Percentiles rank a stretch among this genome's conserved stretches.
Conservation (phyloP, 805 yeast genomes). For the Candida broadrunensis region DNA sequence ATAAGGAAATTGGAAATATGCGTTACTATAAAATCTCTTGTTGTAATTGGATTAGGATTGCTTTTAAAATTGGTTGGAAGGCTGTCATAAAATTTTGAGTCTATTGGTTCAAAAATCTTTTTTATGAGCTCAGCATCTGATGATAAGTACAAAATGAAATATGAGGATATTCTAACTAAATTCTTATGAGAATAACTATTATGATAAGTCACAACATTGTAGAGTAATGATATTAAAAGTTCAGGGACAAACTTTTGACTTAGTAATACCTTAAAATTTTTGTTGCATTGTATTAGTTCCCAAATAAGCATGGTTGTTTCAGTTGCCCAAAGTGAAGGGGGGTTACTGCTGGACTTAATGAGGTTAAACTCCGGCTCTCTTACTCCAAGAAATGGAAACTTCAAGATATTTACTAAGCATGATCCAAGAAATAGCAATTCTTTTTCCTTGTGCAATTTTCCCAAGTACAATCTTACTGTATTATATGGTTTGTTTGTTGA, state of each 20-base stretch:
- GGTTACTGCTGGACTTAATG: conserved; percentile 5
- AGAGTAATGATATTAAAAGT: conserved; percentile 51
- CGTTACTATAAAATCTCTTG: conserved; percentile 60
- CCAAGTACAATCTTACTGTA: conserved; percentile 48
- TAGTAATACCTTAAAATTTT: conserved; percentile 41
- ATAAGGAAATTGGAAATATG: conserved; percentile 47
- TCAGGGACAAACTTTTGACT: conserved; percentile 48
- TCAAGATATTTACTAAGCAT: conserved; percentile 47
- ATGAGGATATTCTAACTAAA: conserved; percentile 49
- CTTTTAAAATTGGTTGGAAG: conserved; percentile 54
- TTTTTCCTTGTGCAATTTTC: conserved; percentile 50
- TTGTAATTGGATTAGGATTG: conserved; percentile 43
- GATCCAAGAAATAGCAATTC: conserved; percentile 52
- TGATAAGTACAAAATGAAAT: conserved; percentile 50
- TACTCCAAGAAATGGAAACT: conserved; percentile 37
- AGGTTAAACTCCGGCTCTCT: conserved; percentile 10
- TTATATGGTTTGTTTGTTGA: conserved; percentile 38
- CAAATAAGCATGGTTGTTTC: conserved; percentile 66
- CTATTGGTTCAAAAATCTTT: conserved; percentile 45
- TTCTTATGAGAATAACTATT: conserved; percentile 34
- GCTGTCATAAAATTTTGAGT: conserved; percentile 39
- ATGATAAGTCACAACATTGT: conserved; percentile 52
- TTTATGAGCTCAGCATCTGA: conserved; percentile 36
- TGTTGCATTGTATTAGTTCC: conserved; percentile 77
- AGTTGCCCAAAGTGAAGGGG: conserved; percentile 45